These are phyloP conservation scores for Phialophora macrospora DNA, from an alignment of 2,329 filamentous ascomycete species.

Conservation along the genomic window DNA sequence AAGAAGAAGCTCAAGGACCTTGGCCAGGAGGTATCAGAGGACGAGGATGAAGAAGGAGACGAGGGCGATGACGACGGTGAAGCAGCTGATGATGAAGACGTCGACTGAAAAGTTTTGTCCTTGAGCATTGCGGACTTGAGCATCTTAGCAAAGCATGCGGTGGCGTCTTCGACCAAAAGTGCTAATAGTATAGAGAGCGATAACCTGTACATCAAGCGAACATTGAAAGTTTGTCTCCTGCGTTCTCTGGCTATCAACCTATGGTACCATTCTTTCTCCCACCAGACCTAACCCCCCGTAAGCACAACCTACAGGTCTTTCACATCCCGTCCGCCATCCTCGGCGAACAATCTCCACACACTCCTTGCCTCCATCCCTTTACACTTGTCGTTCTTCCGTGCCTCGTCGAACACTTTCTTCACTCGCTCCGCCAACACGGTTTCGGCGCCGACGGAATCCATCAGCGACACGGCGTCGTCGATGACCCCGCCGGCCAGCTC, in stretches of 20 bases:
- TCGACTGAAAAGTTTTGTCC: constrained; percentile 31
- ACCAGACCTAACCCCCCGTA: not conserved
- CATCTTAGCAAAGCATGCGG: not conserved
- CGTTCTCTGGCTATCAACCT: not conserved
- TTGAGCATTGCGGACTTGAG: not conserved
- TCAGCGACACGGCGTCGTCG: constrained; percentile 15
- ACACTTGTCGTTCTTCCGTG: constrained; percentile 17
- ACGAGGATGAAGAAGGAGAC: constrained; percentile 69
- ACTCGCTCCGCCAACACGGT: constrained; percentile 7
- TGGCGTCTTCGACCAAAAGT: constrained; percentile 11
- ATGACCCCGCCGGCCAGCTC: constrained; percentile 19
- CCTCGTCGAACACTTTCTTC: constrained; percentile 17
- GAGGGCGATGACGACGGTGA: constrained; percentile 58
- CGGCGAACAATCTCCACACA: constrained; percentile 19
- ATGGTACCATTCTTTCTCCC: not conserved
- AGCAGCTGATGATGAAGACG: constrained; percentile 35
- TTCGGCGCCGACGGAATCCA: constrained; percentile 7
- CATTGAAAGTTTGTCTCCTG: not conserved
- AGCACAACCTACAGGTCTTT: not conserved
- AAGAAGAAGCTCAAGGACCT: constrained; percentile 69
- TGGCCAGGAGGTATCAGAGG: constrained; percentile 75
- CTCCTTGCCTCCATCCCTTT: constrained; percentile 18
- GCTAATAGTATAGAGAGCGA: constrained; percentile 17
- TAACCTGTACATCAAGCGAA: constrained; percentile 25
- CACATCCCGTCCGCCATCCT: constrained; percentile 11